These are phyloP conservation scores for Mycogone perniciosa DNA, from an alignment of 2,329 filamentous ascomycete species.

Conservation along the genomic window DNA sequence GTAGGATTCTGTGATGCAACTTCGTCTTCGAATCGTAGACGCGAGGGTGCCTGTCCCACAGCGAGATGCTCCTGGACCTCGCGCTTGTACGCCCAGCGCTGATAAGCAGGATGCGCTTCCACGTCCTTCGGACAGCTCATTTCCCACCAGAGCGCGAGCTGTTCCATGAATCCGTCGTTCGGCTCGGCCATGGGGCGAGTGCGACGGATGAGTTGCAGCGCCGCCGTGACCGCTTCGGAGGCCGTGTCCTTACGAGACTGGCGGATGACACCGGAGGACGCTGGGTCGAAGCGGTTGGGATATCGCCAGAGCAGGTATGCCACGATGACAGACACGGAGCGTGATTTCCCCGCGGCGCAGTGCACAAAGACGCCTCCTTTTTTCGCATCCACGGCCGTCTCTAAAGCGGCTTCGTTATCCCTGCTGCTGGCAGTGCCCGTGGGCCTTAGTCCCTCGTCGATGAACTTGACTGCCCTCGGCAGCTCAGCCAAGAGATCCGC, in stretches of 20 bases:
- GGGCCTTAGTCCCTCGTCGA: conserved; percentile 60
- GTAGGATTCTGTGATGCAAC: conserved; percentile 5
- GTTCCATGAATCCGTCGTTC: conserved; percentile 85
- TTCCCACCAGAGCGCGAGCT: conserved; percentile 78
- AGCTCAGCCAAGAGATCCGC: conserved; percentile 81
- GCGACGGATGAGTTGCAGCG: conserved; percentile 63
- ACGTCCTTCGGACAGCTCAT: conserved; percentile 70
- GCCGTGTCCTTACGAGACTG: conserved; percentile 28
- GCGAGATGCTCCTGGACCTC: conserved; percentile 55
- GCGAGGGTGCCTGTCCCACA: conserved; percentile 71
- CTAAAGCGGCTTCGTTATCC: conserved; percentile 1
- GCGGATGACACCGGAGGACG: conserved; percentile 13
- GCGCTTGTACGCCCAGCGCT: conserved; percentile 57
- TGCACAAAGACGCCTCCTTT: conserved; percentile 48
- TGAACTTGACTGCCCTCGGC: conserved; percentile 72
- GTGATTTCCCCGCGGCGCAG: conserved; percentile 94
- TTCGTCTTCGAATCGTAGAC: conserved; percentile 78
- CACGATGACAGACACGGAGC: conserved; percentile 76
- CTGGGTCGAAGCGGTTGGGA: conserved; percentile 43
- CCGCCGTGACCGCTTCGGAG: conserved; percentile 46
- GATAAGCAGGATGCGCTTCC: conserved; percentile 68
- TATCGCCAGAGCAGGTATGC: conserved; percentile 76
- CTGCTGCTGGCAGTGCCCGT: conserved; percentile 4
- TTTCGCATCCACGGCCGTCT: conserved; percentile 12
- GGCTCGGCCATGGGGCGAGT: conserved; percentile 76